A percentile compares a stretch with the other conserved stretches of the same genome.
These are phyloP conservation scores for Ogataea methylovora DNA, from an alignment of 805 yeast species.

Conservation along the genomic window DNA sequence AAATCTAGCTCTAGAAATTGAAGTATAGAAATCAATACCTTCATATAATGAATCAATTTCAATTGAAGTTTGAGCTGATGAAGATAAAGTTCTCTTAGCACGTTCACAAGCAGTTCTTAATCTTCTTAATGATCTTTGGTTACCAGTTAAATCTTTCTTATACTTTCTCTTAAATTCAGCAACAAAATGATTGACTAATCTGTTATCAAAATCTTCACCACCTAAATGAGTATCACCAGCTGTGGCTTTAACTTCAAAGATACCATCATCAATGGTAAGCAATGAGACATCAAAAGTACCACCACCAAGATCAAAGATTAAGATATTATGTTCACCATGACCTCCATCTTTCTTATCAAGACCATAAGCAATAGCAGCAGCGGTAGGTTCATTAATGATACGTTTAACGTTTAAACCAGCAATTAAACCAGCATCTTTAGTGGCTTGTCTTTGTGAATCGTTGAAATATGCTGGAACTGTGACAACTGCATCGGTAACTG, in stretches of 20 bases:
- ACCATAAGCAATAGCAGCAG: conserved; percentile 81
- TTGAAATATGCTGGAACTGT: conserved; percentile 84
- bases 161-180: conserved; percentile 96
- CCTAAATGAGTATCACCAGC: conserved; percentile 83
- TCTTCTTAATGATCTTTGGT: conserved; percentile 98
- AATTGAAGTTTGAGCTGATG: conserved; percentile 89
- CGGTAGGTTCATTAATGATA: conserved; percentile 80
- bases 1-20: conserved; percentile 94
- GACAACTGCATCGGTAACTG: conserved; percentile 65
- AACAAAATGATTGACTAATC: conserved; percentile 82
- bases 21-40: conserved; percentile 95
- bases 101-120: conserved; percentile 98
- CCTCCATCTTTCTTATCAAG: conserved; percentile 41
- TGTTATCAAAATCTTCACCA: conserved; percentile 78
- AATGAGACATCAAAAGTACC: conserved; percentile 81
- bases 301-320: conserved; percentile 74
- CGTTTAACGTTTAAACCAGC: conserved; percentile 73
- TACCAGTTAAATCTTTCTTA: conserved; percentile 86
- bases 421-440: conserved; percentile 69
- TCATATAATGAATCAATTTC: conserved; percentile 93
- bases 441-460: conserved; percentile 77
- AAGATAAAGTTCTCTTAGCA: conserved; percentile 97
- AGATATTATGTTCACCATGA: conserved; percentile 41
- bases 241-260: conserved; percentile 75
- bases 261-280: conserved; percentile 71